phyloP scores from a whole-genome alignment of 768 basidiomycete species.

The Lactifluus volemus region DNA sequence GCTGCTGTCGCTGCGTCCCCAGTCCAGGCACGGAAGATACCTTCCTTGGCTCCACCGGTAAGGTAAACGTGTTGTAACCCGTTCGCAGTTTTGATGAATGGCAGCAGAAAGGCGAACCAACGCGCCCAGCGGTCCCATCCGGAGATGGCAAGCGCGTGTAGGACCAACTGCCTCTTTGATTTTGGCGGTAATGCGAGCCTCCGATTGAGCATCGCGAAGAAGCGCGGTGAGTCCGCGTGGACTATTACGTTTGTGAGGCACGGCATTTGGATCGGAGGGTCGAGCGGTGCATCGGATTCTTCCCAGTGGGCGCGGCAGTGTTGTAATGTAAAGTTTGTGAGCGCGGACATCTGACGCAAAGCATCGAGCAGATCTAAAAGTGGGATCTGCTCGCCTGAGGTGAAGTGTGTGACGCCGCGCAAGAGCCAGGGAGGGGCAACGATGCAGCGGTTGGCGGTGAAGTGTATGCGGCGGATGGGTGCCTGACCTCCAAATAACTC shows the following conservation, averaged over 20 bases:
- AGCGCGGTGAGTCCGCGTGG: conserved; percentile 7
- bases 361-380: not conserved
- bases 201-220: not conserved
- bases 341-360: conserved; percentile 6
- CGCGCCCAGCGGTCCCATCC: conserved; percentile 7
- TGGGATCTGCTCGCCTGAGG: conserved; percentile 10
- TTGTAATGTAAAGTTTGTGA: conserved; percentile 5
- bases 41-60: conserved; percentile 1
- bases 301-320: conserved; percentile 8
- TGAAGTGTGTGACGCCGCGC: conserved; percentile 10
- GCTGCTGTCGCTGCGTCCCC: not conserved
- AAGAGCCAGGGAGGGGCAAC: conserved; percentile 8
- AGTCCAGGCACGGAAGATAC: conserved; percentile 8
- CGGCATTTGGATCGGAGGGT: not conserved
- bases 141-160: not conserved
- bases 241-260: not conserved
- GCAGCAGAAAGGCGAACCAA: not conserved
- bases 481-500: conserved; percentile 9
- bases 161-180: not conserved
- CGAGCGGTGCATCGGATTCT: not conserved
- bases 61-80: conserved; percentile 6
- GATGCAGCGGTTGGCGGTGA: conserved; percentile 4
- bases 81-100: not conserved
- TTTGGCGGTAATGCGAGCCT: conserved; percentile 2
- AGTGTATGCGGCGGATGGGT: conserved; percentile 4